Evolutionary conservation across 495 filamentous ascomycete species (phyloP).

Genomic region (Neurospora sp.): DNA sequence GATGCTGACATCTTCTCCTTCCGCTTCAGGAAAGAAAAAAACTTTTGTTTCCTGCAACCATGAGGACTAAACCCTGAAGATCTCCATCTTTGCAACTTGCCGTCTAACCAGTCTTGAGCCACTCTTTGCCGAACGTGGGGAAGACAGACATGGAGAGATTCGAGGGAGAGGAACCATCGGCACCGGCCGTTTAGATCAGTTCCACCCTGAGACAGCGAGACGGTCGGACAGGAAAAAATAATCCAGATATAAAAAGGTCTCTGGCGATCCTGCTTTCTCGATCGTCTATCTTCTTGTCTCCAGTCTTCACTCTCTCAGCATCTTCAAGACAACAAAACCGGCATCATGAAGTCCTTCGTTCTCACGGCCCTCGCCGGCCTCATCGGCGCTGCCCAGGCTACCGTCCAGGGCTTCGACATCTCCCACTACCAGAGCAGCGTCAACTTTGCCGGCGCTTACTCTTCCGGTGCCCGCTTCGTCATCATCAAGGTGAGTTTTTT

Average conservation of each 20-base stretch:
- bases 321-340: neutral
- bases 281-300: neutral
- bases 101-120: neutral
- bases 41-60: neutral
- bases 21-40: neutral
- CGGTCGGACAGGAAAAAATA: neutral
- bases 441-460: constrained; percentile 47
- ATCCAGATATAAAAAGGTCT: neutral
- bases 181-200: neutral
- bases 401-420: constrained; percentile 56
- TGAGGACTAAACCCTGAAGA: neutral
- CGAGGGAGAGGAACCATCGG: neutral
- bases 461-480: constrained; percentile 51
- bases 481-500: constrained; percentile 48
- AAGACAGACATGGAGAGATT: neutral
- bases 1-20: neutral
- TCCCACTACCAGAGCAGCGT: constrained; percentile 50
- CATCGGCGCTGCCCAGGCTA: constrained; percentile 24
- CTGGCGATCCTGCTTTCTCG: neutral
- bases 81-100: neutral
- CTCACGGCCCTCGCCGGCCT: constrained; percentile 3
- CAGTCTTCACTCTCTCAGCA: neutral
- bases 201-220: neutral
- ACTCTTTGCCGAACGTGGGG: neutral
- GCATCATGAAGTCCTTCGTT: neutral